phyloP scores from a whole-genome alignment of 1,284 basidiomycete species.

The Phellopilus nigrolimitatus region DNA sequence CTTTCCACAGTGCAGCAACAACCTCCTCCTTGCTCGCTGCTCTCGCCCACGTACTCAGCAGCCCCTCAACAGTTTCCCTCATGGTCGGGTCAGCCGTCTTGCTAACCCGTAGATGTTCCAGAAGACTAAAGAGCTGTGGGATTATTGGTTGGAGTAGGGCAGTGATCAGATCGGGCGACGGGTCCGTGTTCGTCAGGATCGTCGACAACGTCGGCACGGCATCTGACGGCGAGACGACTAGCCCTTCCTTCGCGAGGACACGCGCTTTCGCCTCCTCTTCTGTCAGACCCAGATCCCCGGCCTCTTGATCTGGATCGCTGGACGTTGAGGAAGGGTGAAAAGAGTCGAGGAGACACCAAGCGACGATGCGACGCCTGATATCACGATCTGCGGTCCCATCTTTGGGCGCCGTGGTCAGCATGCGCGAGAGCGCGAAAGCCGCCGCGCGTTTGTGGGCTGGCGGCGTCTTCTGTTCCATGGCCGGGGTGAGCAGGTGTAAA shows the following conservation, averaged over 20 bases:
- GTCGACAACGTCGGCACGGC: slow-evolving; percentile 47
- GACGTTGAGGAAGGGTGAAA: slow-evolving; percentile 7
- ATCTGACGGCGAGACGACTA: slow-evolving; percentile 29
- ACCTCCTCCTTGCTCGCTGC: slow-evolving; percentile 52
- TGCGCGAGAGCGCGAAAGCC: slow-evolving; percentile 62
- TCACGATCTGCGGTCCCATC: slow-evolving; percentile 30
- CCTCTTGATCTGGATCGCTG: neutral
- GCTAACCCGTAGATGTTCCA: slow-evolving; percentile 44
- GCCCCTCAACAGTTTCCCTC: slow-evolving; percentile 50
- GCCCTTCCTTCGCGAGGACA: slow-evolving; percentile 14
- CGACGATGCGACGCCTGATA: slow-evolving; percentile 30
- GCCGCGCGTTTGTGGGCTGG: slow-evolving; percentile 54
- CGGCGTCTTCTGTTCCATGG: slow-evolving; percentile 30
- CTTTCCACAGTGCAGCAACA: slow-evolving; percentile 52
- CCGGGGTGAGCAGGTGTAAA: slow-evolving; percentile 39
- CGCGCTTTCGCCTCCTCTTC: slow-evolving; percentile 3
- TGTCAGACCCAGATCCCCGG: no score
- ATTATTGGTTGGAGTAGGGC: slow-evolving; percentile 65
- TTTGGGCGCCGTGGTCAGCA: slow-evolving; percentile 37
- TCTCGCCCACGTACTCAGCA: slow-evolving; percentile 72
- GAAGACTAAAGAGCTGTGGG: slow-evolving; percentile 61
- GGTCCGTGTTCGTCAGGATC: slow-evolving; percentile 71
- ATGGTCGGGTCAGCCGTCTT: slow-evolving; percentile 60
- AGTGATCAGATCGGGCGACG: slow-evolving; percentile 64
- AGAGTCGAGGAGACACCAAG: slow-evolving; percentile 38